Evolutionary conservation across 1,139 yeast genomes (phyloP), one percentile per base, ranked within the genome.

Genomic region (Candida smagusa): DNA sequence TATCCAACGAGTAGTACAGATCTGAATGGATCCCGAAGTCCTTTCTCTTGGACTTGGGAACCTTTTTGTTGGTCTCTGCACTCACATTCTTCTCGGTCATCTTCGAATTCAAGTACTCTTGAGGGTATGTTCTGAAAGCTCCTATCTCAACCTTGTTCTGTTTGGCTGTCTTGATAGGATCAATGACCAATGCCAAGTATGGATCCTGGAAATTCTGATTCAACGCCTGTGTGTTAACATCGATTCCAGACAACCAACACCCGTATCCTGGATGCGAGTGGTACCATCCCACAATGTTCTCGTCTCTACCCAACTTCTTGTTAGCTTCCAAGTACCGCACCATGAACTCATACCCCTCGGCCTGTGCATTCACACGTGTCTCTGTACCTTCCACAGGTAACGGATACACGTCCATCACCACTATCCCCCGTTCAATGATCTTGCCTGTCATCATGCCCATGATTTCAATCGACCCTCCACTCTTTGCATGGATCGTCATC

Each of bases 261-360:
- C 97, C 97, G 59, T 89, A 92, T 0, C 97, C 97, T 0, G 97
- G 97, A 59, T 92, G 98, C 2, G 97, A 89, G 61, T 92, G 96
- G 61, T 90, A 86, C 95, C 95, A 86, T 6, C 97, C 97, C 11
- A 89, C 88, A 27, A 92, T 84, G 49, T 85, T 77, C 37, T 74
- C 75, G 9, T 64, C 53, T 21, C 81, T 65, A 6, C 46, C 45
- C 2, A 72, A 63, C 33, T 65, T 67, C 43, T 81, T 77, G 53
- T 81, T 70, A 28, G 77, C 71, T 42, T 81, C 81, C 37, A 85
- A 65, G 58, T 84, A 89, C 47, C 81, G 82, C 2, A 90, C 95
- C 96, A 92, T 90, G 58, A 84, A 92, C 58, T 90, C 97, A 57
- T 89, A 90, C 0, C 95, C 96, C 53, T 90, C 97, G 16, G 84